Evolutionary conservation across 306 rosid genomes (phyloP), one percentile per base, ranked within the genome.

Genomic region (Ormosia emarginata): DNA sequence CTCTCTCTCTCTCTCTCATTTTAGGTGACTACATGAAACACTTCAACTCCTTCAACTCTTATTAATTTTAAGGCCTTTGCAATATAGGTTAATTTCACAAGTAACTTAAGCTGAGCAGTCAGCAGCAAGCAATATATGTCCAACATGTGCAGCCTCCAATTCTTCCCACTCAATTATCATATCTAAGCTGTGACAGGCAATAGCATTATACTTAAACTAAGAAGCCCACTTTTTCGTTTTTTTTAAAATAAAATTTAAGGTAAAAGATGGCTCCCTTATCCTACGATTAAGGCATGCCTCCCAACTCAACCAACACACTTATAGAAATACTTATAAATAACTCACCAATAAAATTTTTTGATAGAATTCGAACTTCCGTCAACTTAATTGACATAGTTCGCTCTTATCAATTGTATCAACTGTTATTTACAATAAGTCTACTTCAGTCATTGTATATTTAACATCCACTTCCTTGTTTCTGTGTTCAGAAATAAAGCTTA

Each of bases 381-480:
- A 24, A 24, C 24, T 24, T 24, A 24, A 24, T 24, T 24, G 24
- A 24, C 1, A 1, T 1, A 24, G 24, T 24, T 1, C 24, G 24
- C 24, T 24, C 24, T 24, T 24, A 0, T n/a, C n/a, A n/a, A n/a
- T 24, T 24, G 24, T 24, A 24, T 1, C 24, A 24, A 24, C 1
- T 1, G 1, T 24, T 24, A 24, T 24, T 24, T 24, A 24, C 24
- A 24, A 24, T 24, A 83, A 34, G 52, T 69, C 79, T 75, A 72
- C 76, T 70, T 65, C 33, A 0, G 34, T 62, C 52, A 61, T 69
- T 40, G 44, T 53, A 71, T 57, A 74, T 79, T 33, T 73, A 40
- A n/a, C 17, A 55, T 64, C 76, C 86, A 83, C 86, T 41, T 56
- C 55, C 64, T 10, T 29, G 37, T 39, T 74, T 53, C 37, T 6